Conservation (phyloP, 495 filamentous ascomycete genomes). For the Letharia columbiana region DNA sequence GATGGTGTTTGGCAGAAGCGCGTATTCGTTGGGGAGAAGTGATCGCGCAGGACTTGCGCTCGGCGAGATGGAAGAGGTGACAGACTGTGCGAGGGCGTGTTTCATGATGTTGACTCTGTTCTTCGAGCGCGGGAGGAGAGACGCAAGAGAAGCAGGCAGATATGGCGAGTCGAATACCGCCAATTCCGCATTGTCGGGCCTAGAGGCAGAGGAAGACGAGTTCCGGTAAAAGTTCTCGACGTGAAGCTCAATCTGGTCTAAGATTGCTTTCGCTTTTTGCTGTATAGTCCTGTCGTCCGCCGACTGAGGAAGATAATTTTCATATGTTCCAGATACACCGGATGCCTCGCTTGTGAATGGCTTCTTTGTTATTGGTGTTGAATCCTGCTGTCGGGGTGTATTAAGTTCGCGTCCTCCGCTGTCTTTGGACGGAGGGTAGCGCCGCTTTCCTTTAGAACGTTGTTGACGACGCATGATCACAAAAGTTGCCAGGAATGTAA, state of each 20-base stretch:
- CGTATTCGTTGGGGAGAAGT: conserved; percentile 21
- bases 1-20: conserved; percentile 9
- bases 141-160: conserved; percentile 2
- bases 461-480: conserved; percentile 23
- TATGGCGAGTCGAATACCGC: conserved; percentile 14
- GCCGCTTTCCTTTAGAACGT: not conserved
- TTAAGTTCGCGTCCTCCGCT: not conserved
- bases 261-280: conserved; percentile 13
- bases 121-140: conserved; percentile 5
- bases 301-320: conserved; percentile 20
- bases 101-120: conserved; percentile 7
- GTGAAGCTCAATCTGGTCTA: conserved; percentile 27
- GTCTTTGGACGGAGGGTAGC: not conserved
- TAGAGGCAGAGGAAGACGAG: not conserved
- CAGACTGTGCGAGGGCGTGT: conserved; percentile 12
- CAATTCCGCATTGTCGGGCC: conserved; percentile 5
- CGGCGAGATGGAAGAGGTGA: conserved; percentile 12
- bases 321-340: not conserved
- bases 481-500: conserved; percentile 28
- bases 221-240: conserved; percentile 29
- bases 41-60: conserved; percentile 5
- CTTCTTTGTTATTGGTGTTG: not conserved
- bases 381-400: not conserved
- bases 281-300: conserved; percentile 25
- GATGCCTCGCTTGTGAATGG: not conserved